These are phyloP conservation scores for Penicillium silybi DNA, from an alignment of 495 filamentous ascomycete species.

Conservation along the genomic window DNA sequence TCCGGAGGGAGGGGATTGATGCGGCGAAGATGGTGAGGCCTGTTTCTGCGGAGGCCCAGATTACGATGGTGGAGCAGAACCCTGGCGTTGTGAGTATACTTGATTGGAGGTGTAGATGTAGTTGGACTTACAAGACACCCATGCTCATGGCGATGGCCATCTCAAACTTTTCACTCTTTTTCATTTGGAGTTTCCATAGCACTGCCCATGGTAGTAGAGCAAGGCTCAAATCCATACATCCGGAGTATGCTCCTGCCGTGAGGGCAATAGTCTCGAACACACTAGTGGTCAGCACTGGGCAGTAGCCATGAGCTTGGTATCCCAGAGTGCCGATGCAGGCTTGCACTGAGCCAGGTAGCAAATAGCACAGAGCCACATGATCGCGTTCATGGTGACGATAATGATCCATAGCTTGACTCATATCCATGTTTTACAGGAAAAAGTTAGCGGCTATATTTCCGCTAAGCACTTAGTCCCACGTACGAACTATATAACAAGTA, in stretches of 20 bases:
- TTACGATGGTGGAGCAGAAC: slow-evolving; percentile 14
- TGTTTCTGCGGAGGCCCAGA: slow-evolving; percentile 25
- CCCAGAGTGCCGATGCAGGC: slow-evolving; percentile 17
- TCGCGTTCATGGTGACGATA: slow-evolving; percentile 21
- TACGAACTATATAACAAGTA: too few species aligned
- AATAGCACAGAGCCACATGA: slow-evolving; percentile 19
- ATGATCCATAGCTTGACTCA: slow-evolving; percentile 23
- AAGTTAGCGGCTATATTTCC: too few species aligned
- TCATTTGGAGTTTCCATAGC: slow-evolving; percentile 26
- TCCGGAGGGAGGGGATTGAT: slow-evolving; percentile 16
- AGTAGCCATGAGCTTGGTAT: slow-evolving; percentile 9
- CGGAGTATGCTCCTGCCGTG: slow-evolving; percentile 23
- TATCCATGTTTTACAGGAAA: slow-evolving; percentile 14
- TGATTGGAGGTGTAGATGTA: background rate
- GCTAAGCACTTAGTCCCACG: too few species aligned
- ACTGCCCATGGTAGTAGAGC: slow-evolving; percentile 22
- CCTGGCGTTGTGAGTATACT: background rate
- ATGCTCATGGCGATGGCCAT: slow-evolving; percentile 26
- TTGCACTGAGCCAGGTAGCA: slow-evolving; percentile 23
- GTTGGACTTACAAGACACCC: slow-evolving; percentile 19
- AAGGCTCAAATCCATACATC: slow-evolving; percentile 25
- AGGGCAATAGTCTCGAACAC: slow-evolving; percentile 20
- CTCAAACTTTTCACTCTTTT: slow-evolving; percentile 19
- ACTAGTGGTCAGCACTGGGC: slow-evolving; percentile 19
- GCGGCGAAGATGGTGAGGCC: slow-evolving; percentile 22